A percentile compares a stretch with the other conserved stretches of the same genome.
phyloP scores from a whole-genome alignment of 176 grass and related monocot genomes.

The Hyparrhenia diplandra region DNA sequence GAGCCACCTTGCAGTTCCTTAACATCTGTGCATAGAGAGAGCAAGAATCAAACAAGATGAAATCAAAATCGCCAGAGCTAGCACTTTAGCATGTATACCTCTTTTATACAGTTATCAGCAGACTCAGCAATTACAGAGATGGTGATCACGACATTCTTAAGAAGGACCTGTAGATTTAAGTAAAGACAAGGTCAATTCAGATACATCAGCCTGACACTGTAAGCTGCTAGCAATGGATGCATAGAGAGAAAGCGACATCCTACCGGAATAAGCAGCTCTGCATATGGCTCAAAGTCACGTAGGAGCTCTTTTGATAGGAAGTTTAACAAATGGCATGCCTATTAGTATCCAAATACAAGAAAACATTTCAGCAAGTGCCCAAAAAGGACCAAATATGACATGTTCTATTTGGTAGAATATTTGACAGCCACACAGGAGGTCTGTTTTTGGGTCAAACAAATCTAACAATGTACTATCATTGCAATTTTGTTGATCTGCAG shows the following conservation, averaged over 20 bases:
- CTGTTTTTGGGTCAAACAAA: background rate
- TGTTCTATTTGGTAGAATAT: background rate
- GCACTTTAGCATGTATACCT: constrained; percentile 34
- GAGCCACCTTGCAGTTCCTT: constrained; percentile 87
- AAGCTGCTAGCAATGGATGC: background rate
- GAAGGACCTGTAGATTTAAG: constrained; percentile 57
- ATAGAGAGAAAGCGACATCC: constrained; percentile 5
- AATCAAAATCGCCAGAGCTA: constrained; percentile 29
- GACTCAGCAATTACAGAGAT: constrained; percentile 84
- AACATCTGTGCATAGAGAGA: constrained; percentile 55
- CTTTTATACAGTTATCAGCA: constrained; percentile 93
- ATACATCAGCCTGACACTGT: constrained; percentile 1
- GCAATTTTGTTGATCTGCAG: background rate
- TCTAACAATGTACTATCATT: background rate
- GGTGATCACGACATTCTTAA: constrained; percentile 89
- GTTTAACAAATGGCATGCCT: constrained; percentile 80
- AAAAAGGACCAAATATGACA: background rate
- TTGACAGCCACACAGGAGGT: background rate
- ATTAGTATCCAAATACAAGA: constrained; percentile 14
- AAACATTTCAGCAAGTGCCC: background rate
- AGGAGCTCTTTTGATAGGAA: constrained; percentile 75
- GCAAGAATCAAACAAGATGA: constrained; percentile 8
- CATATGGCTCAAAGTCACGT: constrained; percentile 74
- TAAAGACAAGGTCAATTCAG: background rate
- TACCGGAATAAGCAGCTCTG: constrained; percentile 87